phyloP scores from a whole-genome alignment of 1,284 basidiomycete species.

The Pascua guehoae region DNA sequence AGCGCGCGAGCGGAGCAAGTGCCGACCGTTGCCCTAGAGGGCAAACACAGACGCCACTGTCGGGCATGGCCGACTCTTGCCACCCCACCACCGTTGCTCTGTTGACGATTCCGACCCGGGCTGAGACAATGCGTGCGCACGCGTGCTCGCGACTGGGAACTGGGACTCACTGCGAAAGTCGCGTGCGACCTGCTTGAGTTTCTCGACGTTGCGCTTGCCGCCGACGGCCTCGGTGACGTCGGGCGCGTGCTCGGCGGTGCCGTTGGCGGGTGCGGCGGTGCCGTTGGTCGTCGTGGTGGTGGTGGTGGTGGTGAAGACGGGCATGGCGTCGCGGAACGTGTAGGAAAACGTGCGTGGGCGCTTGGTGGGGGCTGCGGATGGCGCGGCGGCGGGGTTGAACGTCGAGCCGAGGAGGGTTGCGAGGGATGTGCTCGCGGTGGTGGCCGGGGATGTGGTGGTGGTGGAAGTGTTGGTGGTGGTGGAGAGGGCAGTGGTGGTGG shows the following conservation, averaged over 20 bases:
- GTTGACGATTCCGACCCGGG: neutral
- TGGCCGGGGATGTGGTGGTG: no score
- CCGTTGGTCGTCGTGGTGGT: neutral
- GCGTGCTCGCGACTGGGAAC: neutral
- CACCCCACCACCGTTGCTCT: neutral
- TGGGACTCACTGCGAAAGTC: slow-evolving; percentile 52
- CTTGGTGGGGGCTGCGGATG: no score
- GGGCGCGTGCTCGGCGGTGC: neutral
- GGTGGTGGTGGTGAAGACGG: neutral
- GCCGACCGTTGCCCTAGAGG: no score
- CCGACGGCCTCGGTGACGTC: slow-evolving; percentile 40
- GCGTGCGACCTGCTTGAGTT: slow-evolving; percentile 34
- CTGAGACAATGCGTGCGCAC: neutral
- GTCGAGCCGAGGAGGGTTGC: no score
- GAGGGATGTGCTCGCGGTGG: no score
- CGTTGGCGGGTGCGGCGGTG: neutral
- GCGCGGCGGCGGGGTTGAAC: no score
- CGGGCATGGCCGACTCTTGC: neutral
- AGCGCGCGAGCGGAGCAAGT: no score
- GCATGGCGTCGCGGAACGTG: no score
- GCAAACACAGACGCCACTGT: neutral
- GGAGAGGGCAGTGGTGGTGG: no score
- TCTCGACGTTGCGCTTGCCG: slow-evolving; percentile 45
- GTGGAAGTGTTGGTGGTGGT: no score
- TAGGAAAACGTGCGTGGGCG: no score